Percentiles rank a stretch among this genome's conserved stretches.
Evolutionary conservation across 805 yeast genomes (phyloP).

Genomic region (Candida ascalaphidarum): DNA sequence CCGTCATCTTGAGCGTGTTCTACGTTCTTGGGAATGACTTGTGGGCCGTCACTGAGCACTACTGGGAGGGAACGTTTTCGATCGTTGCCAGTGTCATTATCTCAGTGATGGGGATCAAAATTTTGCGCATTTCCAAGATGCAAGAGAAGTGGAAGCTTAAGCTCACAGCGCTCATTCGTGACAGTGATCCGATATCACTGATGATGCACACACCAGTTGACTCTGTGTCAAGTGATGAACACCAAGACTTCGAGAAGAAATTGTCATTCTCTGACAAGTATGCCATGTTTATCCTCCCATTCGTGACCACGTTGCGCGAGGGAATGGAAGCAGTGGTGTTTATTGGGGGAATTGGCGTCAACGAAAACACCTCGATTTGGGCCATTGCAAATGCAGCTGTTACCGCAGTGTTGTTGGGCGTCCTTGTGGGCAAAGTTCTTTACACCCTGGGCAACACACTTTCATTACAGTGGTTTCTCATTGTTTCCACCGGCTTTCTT

Average conservation of each 20-base stretch:
- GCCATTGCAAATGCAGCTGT: constrained; percentile 60
- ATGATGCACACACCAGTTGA: too few species aligned
- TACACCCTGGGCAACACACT: constrained; percentile 75
- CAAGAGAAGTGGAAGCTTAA: constrained; percentile 37
- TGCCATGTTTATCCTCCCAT: constrained; percentile 70
- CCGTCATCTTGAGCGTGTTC: constrained; percentile 28
- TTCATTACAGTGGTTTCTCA: constrained; percentile 66
- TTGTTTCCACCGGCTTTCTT: constrained; percentile 69
- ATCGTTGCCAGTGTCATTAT: constrained; percentile 36
- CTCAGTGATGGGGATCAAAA: constrained; percentile 38
- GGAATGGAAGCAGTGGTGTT: constrained; percentile 90
- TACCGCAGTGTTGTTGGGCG: constrained; percentile 51
- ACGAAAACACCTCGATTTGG: constrained; percentile 44
- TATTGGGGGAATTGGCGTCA: constrained; percentile 83
- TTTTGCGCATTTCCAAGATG: constrained; percentile 35
- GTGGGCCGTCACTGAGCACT: constrained; percentile 39
- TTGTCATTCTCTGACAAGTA: constrained; percentile 46
- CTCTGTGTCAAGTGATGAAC: not conserved
- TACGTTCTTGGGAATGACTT: constrained; percentile 34
- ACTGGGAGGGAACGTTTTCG: constrained; percentile 40
- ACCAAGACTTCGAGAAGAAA: not conserved
- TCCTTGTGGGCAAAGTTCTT: constrained; percentile 53
- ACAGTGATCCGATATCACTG: constrained; percentile 14
- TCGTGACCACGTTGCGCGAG: constrained; percentile 80
- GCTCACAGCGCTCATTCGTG: constrained; percentile 18